These are phyloP conservation scores for Lindgomyces ingoldianus DNA, from an alignment of 495 filamentous ascomycete genomes.

Conservation along the genomic window DNA sequence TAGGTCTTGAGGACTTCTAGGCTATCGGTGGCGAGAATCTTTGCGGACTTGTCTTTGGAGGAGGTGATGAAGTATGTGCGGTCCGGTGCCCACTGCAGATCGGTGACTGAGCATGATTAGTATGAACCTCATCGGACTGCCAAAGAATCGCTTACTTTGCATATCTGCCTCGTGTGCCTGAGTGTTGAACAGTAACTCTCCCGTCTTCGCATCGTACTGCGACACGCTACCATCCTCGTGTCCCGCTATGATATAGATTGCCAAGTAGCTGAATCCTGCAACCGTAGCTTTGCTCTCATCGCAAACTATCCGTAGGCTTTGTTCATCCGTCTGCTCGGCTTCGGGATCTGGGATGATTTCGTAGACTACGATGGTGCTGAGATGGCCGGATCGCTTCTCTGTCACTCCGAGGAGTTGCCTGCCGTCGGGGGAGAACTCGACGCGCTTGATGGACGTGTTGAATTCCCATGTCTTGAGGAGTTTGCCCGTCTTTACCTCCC, in stretches of 20 bases:
- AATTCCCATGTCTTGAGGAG: constrained; percentile 97
- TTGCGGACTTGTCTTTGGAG: constrained; percentile 95
- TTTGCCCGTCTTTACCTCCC: constrained; percentile 93
- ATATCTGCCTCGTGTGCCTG: constrained; percentile 79
- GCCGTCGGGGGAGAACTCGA: constrained; percentile 94
- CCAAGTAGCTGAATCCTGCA: constrained; percentile 89
- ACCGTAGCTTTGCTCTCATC: constrained; percentile 95
- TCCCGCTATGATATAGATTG: constrained; percentile 92
- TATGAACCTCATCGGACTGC: not conserved
- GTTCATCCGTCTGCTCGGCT: constrained; percentile 81
- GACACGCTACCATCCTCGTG: constrained; percentile 94
- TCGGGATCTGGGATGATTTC: constrained; percentile 79
- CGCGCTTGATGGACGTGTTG: constrained; percentile 90
- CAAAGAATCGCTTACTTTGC: constrained; percentile 41
- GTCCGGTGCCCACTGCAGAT: constrained; percentile 92
- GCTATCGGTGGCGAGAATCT: constrained; percentile 78
- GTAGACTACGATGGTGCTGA: constrained; percentile 89
- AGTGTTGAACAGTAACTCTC: constrained; percentile 76
- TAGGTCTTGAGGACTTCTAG: constrained; percentile 94
- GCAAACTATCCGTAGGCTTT: constrained; percentile 78
- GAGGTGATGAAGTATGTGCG: constrained; percentile 97
- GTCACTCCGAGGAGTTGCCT: constrained; percentile 86
- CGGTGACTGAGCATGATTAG: constrained; percentile 60
- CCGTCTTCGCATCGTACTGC: constrained; percentile 93
- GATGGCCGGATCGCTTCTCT: constrained; percentile 94